Percentiles rank a stretch among this genome's conserved stretches.
phyloP scores from a whole-genome alignment of 345 rosid genomes.

The Citrus glauca region DNA sequence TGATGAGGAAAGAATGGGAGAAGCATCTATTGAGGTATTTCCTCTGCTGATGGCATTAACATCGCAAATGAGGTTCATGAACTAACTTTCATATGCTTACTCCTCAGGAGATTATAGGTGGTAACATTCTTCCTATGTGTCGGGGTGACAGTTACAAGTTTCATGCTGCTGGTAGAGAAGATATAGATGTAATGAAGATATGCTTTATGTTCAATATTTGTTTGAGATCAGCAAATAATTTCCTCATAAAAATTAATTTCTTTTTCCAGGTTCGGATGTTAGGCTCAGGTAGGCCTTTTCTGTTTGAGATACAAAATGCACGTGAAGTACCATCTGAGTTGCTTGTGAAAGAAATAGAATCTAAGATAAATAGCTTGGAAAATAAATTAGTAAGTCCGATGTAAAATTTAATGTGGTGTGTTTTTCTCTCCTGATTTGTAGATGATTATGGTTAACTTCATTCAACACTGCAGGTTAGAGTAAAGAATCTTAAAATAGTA shows the following conservation, averaged over 20 bases:
- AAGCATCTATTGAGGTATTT: constrained; percentile 86
- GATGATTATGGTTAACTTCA: neutral
- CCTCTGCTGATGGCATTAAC: neutral
- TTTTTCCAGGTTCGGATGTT: constrained; percentile 87
- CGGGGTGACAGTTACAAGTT: constrained; percentile 81
- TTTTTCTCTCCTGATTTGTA: neutral
- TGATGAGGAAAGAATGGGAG: constrained; percentile 96
- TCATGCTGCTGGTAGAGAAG: constrained; percentile 99
- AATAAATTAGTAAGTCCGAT: constrained; percentile 55
- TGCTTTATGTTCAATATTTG: neutral
- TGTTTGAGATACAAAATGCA: constrained; percentile 86
- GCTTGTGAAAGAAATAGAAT: constrained; percentile 56
- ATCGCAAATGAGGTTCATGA: constrained; percentile 4
- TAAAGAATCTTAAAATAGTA: constrained; percentile 64
- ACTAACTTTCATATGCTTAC: constrained; percentile 13
- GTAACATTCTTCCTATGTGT: constrained; percentile 70
- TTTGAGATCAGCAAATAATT: constrained; percentile 10
- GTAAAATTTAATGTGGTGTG: neutral
- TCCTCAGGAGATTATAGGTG: constrained; percentile 74
- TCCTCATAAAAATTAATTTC: constrained; percentile 20
- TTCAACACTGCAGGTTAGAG: constrained; percentile 50
- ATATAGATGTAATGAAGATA: constrained; percentile 66
- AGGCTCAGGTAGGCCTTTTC: constrained; percentile 98
- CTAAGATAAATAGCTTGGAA: constrained; percentile 58
- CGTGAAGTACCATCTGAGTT: constrained; percentile 64